Conservation (phyloP, 768 basidiomycete species). For the Lactifluus volemus region DNA sequence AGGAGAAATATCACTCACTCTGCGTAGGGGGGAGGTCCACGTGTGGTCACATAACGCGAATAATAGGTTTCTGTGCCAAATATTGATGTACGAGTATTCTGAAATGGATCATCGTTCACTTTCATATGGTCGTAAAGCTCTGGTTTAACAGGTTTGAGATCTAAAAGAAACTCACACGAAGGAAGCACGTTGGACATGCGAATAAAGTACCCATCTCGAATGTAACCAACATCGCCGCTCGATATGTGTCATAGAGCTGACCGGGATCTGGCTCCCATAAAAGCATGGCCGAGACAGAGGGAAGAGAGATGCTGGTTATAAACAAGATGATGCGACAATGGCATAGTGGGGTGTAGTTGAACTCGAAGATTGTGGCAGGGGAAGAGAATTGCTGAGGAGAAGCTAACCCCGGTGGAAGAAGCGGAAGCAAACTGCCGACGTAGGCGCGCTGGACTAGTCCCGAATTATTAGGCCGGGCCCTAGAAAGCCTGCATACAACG, state of each 20-base stretch:
- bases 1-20: neutral
- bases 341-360: neutral
- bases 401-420: too few relatives aligned
- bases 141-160: neutral
- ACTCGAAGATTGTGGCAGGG: too few relatives aligned
- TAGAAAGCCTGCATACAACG: too few relatives aligned
- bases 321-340: neutral
- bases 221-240: constrained; percentile 20
- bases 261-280: constrained; percentile 19
- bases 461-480: too few relatives aligned
- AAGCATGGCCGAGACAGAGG: constrained; percentile 1
- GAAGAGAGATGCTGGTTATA: constrained; percentile 9
- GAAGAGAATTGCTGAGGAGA: too few relatives aligned
- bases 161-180: neutral
- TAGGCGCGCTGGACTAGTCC: too few relatives aligned
- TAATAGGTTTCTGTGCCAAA: neutral
- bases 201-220: constrained; percentile 10
- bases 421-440: too few relatives aligned
- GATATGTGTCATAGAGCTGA: constrained; percentile 8
- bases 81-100: neutral
- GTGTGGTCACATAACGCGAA: neutral
- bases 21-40: neutral
- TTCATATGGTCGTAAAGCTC: neutral
- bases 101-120: neutral
- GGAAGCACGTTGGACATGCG: constrained; percentile 16